Percentiles rank a stretch among this genome's conserved stretches.
Evolutionary conservation across 768 basidiomycete genomes (phyloP).

Genomic region (Amanita phalloides): DNA sequence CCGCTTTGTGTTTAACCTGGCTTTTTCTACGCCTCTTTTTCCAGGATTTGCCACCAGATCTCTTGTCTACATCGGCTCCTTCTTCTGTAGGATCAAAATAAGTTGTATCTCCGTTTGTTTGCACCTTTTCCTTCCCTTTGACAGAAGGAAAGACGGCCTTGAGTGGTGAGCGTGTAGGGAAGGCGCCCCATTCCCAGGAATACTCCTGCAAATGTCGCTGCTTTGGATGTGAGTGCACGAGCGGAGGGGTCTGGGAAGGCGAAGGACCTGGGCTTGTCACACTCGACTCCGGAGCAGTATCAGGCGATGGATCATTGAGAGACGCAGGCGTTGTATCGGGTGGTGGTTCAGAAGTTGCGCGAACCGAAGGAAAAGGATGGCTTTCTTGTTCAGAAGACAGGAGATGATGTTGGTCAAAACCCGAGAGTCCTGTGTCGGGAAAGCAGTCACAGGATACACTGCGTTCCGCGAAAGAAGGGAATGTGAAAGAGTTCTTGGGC

Average conservation of each 20-base stretch:
- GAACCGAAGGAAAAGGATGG: constrained; percentile 20
- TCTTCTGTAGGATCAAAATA: constrained; percentile 11
- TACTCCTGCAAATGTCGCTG: constrained; percentile 41
- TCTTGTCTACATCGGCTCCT: constrained; percentile 14
- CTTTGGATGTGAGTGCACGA: background rate
- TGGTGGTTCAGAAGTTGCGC: constrained; percentile 54
- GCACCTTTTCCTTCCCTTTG: constrained; percentile 19
- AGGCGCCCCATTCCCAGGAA: constrained; percentile 92
- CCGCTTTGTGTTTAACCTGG: constrained; percentile 1
- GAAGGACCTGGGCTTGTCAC: constrained; percentile 5
- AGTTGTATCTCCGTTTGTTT: constrained; percentile 9
- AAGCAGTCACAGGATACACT: background rate
- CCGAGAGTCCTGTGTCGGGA: constrained; percentile 7
- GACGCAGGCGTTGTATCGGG: constrained; percentile 24
- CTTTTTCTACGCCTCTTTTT: constrained; percentile 7
- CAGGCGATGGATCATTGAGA: background rate
- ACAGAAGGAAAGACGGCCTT: constrained; percentile 30
- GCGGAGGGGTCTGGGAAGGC: constrained; percentile 4
- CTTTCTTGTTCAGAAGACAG: background rate
- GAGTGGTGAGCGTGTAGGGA: constrained; percentile 71
- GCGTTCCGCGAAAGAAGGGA: background rate
- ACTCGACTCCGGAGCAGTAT: background rate
- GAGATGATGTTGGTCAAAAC: background rate
- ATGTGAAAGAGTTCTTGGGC: constrained; percentile 17
- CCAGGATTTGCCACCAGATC: constrained; percentile 5